Percentiles rank a stretch among this genome's conserved stretches.
Conservation (phyloP, 768 basidiomycete genomes). For the Rhizopogon salebrosus region DNA sequence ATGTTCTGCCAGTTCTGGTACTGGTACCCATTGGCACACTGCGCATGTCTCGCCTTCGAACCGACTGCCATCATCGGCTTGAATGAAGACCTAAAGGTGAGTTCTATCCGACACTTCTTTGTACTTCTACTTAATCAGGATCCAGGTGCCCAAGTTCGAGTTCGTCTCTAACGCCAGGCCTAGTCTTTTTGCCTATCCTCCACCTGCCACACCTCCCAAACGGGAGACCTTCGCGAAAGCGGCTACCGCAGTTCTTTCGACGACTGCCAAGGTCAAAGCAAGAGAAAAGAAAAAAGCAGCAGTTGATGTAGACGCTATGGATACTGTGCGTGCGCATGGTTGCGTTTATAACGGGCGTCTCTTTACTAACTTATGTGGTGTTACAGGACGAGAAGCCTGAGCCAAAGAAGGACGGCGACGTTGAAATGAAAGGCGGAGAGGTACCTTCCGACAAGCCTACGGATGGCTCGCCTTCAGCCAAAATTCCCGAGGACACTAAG, state of each 20-base stretch:
- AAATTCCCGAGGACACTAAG: slow-evolving; percentile 41
- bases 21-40: slow-evolving; percentile 97
- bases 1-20: slow-evolving; percentile 99
- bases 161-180: slow-evolving; percentile 87
- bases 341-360: background rate
- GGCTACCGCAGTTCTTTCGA: slow-evolving; percentile 91
- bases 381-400: slow-evolving; percentile 52
- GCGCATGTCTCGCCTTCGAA: slow-evolving; percentile 86
- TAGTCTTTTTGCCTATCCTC: slow-evolving; percentile 89
- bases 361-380: slow-evolving; percentile 11
- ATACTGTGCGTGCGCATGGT: slow-evolving; percentile 64
- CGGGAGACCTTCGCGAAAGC: slow-evolving; percentile 91
- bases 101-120: background rate
- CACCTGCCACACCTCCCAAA: slow-evolving; percentile 80
- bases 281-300: slow-evolving; percentile 90
- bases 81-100: slow-evolving; percentile 73
- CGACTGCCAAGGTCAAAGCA: slow-evolving; percentile 95
- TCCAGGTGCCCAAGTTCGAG: slow-evolving; percentile 90
- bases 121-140: background rate
- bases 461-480: slow-evolving; percentile 52
- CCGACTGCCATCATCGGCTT: slow-evolving; percentile 95
- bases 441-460: slow-evolving; percentile 37
- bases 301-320: slow-evolving; percentile 77
- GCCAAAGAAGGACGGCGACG: slow-evolving; percentile 53
- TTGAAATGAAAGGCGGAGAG: slow-evolving; percentile 78